A percentile compares a stretch with the other conserved stretches of the same genome.
These are phyloP conservation scores for Magnolia changhungtana DNA, from an alignment of 164 flowering plant species.

Conservation along the genomic window DNA sequence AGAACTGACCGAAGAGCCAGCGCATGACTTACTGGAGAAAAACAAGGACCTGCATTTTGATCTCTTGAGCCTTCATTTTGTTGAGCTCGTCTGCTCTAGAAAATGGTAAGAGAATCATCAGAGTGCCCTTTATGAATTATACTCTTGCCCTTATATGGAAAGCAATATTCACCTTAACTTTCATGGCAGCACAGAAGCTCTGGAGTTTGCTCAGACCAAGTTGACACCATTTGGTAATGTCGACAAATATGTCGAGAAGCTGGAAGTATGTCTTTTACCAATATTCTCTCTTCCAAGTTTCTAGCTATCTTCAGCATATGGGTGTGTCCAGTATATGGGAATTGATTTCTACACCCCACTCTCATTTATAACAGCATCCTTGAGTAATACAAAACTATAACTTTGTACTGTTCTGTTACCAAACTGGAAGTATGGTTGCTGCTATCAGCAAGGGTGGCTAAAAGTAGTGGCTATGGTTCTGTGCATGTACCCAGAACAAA, in stretches of 20 bases:
- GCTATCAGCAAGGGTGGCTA: not conserved
- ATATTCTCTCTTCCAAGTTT: not conserved
- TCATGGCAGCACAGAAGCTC: conserved; percentile 87
- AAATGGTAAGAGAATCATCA: conserved; percentile 57
- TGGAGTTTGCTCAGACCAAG: conserved; percentile 80
- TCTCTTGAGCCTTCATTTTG: conserved; percentile 93
- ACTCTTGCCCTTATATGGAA: not conserved
- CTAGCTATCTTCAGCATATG: not conserved
- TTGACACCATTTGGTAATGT: conserved; percentile 79
- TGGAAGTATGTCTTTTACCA: conserved; percentile 54
- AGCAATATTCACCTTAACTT: conserved; percentile 6
- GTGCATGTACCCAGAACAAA: not conserved
- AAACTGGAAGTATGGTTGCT: not conserved
- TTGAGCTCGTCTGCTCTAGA: conserved; percentile 67
- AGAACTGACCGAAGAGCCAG: conserved; percentile 75
- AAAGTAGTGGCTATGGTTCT: not conserved
- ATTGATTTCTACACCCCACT: not conserved
- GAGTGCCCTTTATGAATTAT: not conserved
- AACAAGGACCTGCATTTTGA: conserved; percentile 90
- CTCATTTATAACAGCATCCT: not conserved
- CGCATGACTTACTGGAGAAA: conserved; percentile 62
- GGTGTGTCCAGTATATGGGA: not conserved
- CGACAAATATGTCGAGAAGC: conserved; percentile 69
- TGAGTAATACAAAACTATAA: not conserved
- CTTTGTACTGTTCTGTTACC: not conserved